phyloP scores from a whole-genome alignment of 768 basidiomycete species.

The Cystoderma amianthinum region DNA sequence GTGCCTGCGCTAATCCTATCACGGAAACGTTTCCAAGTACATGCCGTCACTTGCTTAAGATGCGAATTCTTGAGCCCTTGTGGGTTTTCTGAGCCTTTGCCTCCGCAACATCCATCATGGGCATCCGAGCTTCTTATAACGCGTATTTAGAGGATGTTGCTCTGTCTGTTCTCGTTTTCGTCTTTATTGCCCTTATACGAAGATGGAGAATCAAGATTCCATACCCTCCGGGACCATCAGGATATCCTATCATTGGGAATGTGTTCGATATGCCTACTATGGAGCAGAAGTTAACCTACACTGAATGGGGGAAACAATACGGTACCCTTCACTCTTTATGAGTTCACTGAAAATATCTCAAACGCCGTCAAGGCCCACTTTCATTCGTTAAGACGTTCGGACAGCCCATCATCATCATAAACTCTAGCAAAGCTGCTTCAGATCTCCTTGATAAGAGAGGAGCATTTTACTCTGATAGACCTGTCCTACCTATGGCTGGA shows the following conservation, averaged over 20 bases:
- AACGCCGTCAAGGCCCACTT: constrained; percentile 7
- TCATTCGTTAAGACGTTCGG: constrained; percentile 8
- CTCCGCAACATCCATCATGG: no score
- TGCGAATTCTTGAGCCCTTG: no score
- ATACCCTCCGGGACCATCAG: constrained; percentile 9
- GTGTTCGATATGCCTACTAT: constrained; percentile 4
- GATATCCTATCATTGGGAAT: constrained; percentile 8
- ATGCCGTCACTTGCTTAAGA: no score
- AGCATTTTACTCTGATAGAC: constrained; percentile 9
- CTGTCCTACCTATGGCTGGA: constrained; percentile 1
- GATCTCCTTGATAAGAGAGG: constrained; percentile 12
- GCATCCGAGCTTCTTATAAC: no score
- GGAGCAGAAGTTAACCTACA: constrained; percentile 6
- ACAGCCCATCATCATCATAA: constrained; percentile 8
- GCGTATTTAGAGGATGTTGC: no score
- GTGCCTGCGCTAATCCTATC: no score
- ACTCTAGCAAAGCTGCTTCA: constrained; percentile 1
- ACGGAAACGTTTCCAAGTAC: no score
- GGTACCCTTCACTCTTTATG: constrained; percentile 3
- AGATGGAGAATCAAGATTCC: not conserved
- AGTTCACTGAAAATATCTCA: constrained; percentile 1
- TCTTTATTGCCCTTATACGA: not conserved
- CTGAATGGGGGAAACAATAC: constrained; percentile 6
- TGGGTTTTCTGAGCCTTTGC: no score
- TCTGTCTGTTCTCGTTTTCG: not conserved